phyloP scores from a whole-genome alignment of 2,329 filamentous ascomycete genomes.

The Exophiala aquamarina region DNA sequence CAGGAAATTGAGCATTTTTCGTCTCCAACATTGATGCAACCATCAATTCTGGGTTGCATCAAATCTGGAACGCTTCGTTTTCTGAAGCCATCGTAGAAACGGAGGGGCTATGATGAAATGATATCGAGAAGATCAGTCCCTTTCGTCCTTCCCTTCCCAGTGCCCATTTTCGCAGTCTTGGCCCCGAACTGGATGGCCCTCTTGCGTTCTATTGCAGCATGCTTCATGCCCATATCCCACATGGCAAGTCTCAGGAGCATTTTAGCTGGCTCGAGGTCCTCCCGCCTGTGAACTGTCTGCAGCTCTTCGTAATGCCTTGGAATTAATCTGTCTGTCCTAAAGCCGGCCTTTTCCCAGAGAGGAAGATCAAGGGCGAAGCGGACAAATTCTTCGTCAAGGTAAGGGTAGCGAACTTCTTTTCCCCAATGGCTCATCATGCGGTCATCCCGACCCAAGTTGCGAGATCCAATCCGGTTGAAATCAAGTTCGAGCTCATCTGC shows the following conservation, averaged over 20 bases:
- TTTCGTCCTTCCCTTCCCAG: slow-evolving; percentile 55
- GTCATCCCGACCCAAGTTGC: slow-evolving; percentile 95
- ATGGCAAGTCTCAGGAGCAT: slow-evolving; percentile 76
- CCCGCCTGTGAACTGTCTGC: slow-evolving; percentile 6
- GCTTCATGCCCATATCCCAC: slow-evolving; percentile 67
- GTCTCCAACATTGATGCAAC: not conserved
- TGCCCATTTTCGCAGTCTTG: slow-evolving; percentile 78
- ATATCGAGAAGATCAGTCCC: slow-evolving; percentile 59
- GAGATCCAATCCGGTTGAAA: slow-evolving; percentile 78
- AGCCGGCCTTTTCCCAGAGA: slow-evolving; percentile 86
- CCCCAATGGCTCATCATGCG: slow-evolving; percentile 87
- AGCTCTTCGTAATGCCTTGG: slow-evolving; percentile 22
- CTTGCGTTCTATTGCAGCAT: slow-evolving; percentile 85
- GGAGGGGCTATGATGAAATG: not conserved
- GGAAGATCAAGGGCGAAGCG: slow-evolving; percentile 72
- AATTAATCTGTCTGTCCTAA: slow-evolving; percentile 46
- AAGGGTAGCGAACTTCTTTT: slow-evolving; percentile 86
- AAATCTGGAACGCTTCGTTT: too few species aligned
- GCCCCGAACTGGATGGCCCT: slow-evolving; percentile 85
- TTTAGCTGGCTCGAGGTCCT: slow-evolving; percentile 72
- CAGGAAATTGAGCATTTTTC: not conserved
- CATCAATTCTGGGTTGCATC: too few species aligned
- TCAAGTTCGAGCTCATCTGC: slow-evolving; percentile 83
- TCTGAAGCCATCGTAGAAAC: too few species aligned
- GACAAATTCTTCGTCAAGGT: slow-evolving; percentile 83